Conservation (phyloP, 495 filamentous ascomycete species). For the Penicilliopsis zonata region DNA sequence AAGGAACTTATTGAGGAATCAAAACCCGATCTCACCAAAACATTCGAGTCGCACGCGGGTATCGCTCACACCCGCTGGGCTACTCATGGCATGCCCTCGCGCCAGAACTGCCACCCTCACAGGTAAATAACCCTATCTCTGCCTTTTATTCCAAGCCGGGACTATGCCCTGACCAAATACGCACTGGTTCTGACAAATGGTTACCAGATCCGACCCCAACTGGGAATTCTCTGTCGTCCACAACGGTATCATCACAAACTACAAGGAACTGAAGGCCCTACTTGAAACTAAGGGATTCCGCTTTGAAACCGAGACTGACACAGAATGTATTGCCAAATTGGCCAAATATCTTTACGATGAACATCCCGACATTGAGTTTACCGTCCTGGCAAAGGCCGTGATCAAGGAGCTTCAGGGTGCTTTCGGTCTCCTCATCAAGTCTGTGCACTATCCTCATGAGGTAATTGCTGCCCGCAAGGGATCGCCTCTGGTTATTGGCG, state of each 20-base stretch:
- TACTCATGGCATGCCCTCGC: conserved; percentile 88
- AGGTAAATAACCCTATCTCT: conserved; percentile 68
- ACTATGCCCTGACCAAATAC: too few relatives aligned
- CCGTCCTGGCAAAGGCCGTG: conserved; percentile 88
- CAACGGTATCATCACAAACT: conserved; percentile 99
- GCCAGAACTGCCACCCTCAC: conserved; percentile 95
- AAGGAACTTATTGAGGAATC: conserved; percentile 80
- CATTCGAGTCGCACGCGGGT: conserved; percentile 93
- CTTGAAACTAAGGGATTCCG: conserved; percentile 89
- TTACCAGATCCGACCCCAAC: conserved; percentile 56
- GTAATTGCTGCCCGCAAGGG: conserved; percentile 96
- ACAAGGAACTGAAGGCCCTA: conserved; percentile 95
- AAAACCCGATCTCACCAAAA: conserved; percentile 74
- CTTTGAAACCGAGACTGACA: conserved; percentile 98
- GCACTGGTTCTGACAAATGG: background rate
- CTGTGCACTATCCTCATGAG: conserved; percentile 96
- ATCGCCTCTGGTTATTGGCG: conserved; percentile 90
- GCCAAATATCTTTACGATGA: conserved; percentile 97
- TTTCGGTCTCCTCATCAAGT: conserved; percentile 93
- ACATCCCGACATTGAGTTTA: conserved; percentile 90
- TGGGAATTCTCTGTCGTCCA: conserved; percentile 97
- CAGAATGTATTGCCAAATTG: conserved; percentile 97
- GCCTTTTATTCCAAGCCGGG: too few relatives aligned
- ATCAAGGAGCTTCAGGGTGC: conserved; percentile 97
- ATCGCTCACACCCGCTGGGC: conserved; percentile 99